These are phyloP conservation scores for Pseudocercospora ulei DNA, from an alignment of 2,329 filamentous ascomycete genomes.

Conservation along the genomic window DNA sequence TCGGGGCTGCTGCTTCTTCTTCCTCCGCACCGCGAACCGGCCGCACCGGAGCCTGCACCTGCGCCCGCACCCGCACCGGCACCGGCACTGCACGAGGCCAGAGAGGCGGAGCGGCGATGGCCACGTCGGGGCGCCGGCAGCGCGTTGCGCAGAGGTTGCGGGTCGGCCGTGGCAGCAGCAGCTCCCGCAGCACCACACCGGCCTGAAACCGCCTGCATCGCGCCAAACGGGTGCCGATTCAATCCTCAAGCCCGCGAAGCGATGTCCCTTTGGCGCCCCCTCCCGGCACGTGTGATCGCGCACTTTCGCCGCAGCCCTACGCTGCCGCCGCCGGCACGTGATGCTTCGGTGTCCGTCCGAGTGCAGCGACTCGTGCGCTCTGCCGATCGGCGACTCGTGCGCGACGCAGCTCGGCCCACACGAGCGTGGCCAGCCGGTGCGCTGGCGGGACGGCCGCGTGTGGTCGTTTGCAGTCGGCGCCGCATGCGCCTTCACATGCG, in stretches of 20 bases:
- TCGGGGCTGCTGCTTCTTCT: no score
- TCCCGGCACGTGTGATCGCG: no score
- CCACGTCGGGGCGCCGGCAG: slow-evolving; percentile 12
- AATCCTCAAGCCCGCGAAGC: background rate
- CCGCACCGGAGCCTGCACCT: no score
- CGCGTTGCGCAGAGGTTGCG: slow-evolving; percentile 12
- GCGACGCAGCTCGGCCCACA: slow-evolving; percentile 13
- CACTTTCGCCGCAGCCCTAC: slow-evolving; percentile 14
- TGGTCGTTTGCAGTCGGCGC: slow-evolving; percentile 1
- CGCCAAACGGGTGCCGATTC: background rate
- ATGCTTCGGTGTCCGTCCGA: slow-evolving; percentile 7
- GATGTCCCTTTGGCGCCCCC: no score
- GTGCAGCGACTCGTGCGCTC: slow-evolving; percentile 5
- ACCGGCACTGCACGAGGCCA: slow-evolving; percentile 41
- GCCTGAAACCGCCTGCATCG: slow-evolving; percentile 13
- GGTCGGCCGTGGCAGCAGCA: slow-evolving; percentile 8
- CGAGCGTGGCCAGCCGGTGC: background rate
- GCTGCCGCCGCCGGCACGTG: background rate
- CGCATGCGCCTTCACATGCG: slow-evolving; percentile 6
- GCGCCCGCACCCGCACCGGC: slow-evolving; percentile 29
- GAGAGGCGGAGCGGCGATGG: slow-evolving; percentile 37
- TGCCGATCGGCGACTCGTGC: slow-evolving; percentile 9
- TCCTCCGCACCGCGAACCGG: no score
- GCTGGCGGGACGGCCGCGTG: background rate
- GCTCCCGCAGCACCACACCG: slow-evolving; percentile 16